phyloP scores from a whole-genome alignment of 345 rosid genomes.

The Citrus cavaleriei region DNA sequence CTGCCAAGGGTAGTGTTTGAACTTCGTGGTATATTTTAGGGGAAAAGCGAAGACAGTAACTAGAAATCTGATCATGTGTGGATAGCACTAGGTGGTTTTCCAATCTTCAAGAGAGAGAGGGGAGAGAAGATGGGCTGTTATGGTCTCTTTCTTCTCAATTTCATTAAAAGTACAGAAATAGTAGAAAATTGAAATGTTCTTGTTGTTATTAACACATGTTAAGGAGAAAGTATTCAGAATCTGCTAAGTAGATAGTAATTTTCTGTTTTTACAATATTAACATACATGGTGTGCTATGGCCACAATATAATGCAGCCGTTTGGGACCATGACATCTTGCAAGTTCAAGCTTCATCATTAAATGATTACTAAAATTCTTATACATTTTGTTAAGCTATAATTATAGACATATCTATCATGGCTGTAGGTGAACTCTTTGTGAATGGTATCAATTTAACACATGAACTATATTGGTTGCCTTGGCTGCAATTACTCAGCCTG shows the following conservation, averaged over 20 bases:
- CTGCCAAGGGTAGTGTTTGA: not conserved
- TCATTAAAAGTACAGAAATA: not conserved
- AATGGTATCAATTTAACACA: not conserved
- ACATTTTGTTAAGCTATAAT: not conserved
- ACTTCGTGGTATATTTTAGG: not conserved
- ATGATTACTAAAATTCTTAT: not conserved
- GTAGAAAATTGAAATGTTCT: not conserved
- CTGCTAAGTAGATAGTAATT: not conserved
- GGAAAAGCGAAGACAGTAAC: not conserved
- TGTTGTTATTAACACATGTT: not conserved
- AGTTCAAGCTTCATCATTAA: not conserved
- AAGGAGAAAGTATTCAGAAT: not conserved
- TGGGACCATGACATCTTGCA: not conserved
- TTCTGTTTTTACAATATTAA: not conserved
- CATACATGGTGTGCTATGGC: not conserved
- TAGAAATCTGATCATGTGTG: not conserved
- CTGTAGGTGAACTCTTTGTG: not conserved
- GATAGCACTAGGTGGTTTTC: not conserved
- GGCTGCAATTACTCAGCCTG: not conserved
- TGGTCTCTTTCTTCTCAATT: not conserved
- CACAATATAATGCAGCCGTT: not conserved
- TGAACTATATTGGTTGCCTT: constrained; percentile 1
- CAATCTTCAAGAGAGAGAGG: not conserved
- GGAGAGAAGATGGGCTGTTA: not conserved
- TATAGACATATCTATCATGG: not conserved